Evolutionary conservation across 2,329 filamentous ascomycete species (phyloP).

Genomic region (Huntiella savannae): DNA sequence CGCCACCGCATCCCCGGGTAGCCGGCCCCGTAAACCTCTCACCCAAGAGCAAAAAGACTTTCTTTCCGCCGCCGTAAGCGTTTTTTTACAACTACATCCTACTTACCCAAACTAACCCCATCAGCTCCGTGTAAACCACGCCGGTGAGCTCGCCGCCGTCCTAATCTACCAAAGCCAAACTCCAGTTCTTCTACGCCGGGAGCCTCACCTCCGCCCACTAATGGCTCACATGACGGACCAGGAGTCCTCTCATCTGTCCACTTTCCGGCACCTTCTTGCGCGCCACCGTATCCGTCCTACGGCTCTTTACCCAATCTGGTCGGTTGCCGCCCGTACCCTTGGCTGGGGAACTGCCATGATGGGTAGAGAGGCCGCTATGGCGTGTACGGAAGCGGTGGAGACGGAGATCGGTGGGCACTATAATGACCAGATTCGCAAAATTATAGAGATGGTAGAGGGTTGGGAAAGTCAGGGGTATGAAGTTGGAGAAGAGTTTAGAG

Average conservation of each 20-base stretch:
- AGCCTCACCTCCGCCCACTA: conserved; percentile 73
- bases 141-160: conserved; percentile 88
- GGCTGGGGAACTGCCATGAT: conserved; percentile 81
- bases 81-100: background rate
- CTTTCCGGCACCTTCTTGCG: conserved; percentile 67
- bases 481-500: conserved; percentile 56
- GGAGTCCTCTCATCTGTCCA: conserved; percentile 69
- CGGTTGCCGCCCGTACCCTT: conserved; percentile 55
- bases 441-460: conserved; percentile 63
- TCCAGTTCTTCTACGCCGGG: conserved; percentile 55
- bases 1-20: conserved; percentile 15
- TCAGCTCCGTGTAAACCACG: conserved; percentile 84
- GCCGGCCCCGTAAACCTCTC: conserved; percentile 36
- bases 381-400: conserved; percentile 94
- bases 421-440: conserved; percentile 67
- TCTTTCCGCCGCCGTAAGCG: conserved; percentile 49
- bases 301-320: conserved; percentile 82
- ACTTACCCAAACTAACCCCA: background rate
- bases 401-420: conserved; percentile 96
- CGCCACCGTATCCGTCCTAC: conserved; percentile 84
- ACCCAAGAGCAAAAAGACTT: conserved; percentile 53
- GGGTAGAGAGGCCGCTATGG: conserved; percentile 91
- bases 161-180: conserved; percentile 86
- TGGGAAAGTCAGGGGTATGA: conserved; percentile 64
- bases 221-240: conserved; percentile 99